A percentile compares a stretch with the other conserved stretches of the same genome.
phyloP scores from a whole-genome alignment of 2,329 filamentous ascomycete genomes.

The Xylaria multiplex region DNA sequence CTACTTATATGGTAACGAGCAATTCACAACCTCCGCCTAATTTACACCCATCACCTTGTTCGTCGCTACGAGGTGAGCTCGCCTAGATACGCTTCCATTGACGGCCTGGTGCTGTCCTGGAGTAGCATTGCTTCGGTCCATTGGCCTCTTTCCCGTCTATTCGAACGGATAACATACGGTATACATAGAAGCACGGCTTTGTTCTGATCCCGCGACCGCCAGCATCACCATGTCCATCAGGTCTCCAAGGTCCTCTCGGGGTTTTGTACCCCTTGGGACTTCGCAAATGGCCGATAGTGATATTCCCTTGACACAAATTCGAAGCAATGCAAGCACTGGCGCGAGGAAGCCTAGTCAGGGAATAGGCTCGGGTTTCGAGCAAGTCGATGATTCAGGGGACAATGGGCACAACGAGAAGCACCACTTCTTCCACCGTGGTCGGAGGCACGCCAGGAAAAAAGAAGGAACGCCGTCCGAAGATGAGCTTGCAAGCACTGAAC shows the following conservation, averaged over 20 bases:
- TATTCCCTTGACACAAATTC: slow-evolving; percentile 55
- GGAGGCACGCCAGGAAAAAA: slow-evolving; percentile 59
- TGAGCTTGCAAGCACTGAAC: slow-evolving; percentile 60
- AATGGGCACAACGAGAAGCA: slow-evolving; percentile 58
- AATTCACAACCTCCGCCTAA: slow-evolving; percentile 27
- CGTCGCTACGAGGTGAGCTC: background rate
- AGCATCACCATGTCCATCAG: slow-evolving; percentile 44
- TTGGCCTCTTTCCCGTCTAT: slow-evolving; percentile 25
- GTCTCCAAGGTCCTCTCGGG: slow-evolving; percentile 45
- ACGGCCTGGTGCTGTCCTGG: slow-evolving; percentile 48
- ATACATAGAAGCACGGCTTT: slow-evolving; percentile 4
- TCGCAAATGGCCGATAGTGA: slow-evolving; percentile 41
- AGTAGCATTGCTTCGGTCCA: slow-evolving; percentile 30
- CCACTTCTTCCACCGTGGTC: slow-evolving; percentile 58
- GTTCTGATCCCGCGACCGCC: slow-evolving; percentile 4
- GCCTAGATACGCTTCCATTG: slow-evolving; percentile 34
- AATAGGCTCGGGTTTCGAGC: slow-evolving; percentile 47
- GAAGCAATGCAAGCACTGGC: slow-evolving; percentile 65
- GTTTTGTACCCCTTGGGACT: slow-evolving; percentile 46
- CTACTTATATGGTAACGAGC: background rate
- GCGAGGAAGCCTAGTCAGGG: slow-evolving; percentile 59
- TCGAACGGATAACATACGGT: slow-evolving; percentile 2
- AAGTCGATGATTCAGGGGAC: slow-evolving; percentile 45
- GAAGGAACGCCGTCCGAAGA: slow-evolving; percentile 54
- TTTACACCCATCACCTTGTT: slow-evolving; percentile 16